Conservation (phyloP, 202 grass and related monocot species). For the Cymbopogon flexuosus region DNA sequence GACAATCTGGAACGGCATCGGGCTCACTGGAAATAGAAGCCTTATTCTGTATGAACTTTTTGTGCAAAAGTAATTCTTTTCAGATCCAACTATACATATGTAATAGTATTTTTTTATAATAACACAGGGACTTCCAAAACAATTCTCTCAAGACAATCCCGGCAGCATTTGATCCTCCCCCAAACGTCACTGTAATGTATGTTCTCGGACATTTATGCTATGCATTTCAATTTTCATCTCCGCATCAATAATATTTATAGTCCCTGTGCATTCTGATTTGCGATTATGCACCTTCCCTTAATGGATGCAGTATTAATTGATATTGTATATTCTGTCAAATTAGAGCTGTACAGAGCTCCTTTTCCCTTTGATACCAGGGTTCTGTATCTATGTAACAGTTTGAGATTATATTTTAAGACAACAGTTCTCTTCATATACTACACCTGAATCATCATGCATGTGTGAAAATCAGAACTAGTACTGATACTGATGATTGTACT, state of each 20-base stretch:
- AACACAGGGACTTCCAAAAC: slow-evolving; percentile 77
- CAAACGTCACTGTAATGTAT: slow-evolving; percentile 81
- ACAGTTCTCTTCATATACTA: neutral
- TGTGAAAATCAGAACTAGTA: slow-evolving; percentile 1
- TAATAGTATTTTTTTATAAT: slow-evolving; percentile 20
- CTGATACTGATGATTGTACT: neutral
- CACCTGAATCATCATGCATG: neutral
- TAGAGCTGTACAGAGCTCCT: neutral
- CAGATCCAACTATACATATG: slow-evolving; percentile 22
- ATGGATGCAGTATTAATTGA: neutral
- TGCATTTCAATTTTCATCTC: slow-evolving; percentile 7
- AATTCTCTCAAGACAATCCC: slow-evolving; percentile 58
- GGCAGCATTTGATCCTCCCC: slow-evolving; percentile 49
- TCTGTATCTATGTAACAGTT: neutral
- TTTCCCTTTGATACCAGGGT: neutral
- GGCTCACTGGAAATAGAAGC: slow-evolving; percentile 49
- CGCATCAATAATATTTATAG: slow-evolving; percentile 8
- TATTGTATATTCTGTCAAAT: neutral
- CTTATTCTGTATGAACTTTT: slow-evolving; percentile 67
- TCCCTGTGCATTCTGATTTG: neutral
- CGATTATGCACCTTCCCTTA: neutral
- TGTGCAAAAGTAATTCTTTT: slow-evolving; percentile 1
- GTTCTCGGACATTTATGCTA: slow-evolving; percentile 22
- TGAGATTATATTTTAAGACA: neutral
- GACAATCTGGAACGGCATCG: slow-evolving; percentile 52